phyloP scores from a whole-genome alignment of 2,329 filamentous ascomycete species.

The Aureobasidium sp. region DNA sequence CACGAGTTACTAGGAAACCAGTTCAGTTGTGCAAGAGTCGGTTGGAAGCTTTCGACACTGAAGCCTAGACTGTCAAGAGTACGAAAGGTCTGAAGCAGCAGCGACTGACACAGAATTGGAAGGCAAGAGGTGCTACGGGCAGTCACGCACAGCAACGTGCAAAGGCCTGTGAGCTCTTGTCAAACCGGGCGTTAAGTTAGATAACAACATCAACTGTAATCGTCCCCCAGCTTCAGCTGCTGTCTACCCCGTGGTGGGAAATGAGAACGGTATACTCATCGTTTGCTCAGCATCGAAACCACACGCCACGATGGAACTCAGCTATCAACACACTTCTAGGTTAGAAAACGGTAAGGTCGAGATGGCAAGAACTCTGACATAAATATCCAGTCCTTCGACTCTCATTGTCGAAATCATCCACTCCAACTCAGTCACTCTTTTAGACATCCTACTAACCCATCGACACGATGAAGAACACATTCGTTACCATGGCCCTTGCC shows the following conservation, averaged over 20 bases:
- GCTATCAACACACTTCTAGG: background rate
- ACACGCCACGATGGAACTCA: background rate
- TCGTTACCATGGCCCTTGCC: background rate
- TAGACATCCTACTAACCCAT: background rate
- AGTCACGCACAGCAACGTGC: background rate
- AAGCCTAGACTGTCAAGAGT: background rate
- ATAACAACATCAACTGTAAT: background rate
- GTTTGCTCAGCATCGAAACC: background rate
- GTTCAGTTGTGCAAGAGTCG: background rate
- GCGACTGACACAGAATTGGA: no score
- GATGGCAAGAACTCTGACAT: background rate
- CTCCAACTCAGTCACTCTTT: slow-evolving; percentile 9
- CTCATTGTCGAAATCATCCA: background rate
- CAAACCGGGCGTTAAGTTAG: background rate
- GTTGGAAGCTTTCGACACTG: background rate
- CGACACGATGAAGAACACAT: background rate
- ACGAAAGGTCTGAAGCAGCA: no score
- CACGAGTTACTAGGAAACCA: background rate
- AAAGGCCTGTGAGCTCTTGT: background rate
- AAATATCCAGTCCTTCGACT: background rate
- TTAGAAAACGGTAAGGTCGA: background rate
- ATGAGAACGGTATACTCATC: slow-evolving; percentile 6
- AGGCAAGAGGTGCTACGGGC: no score
- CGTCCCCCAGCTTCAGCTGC: background rate
- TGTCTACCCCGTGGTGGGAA: background rate